Conservation (phyloP, 768 basidiomycete species). For the Kwoniella sp. region DNA sequence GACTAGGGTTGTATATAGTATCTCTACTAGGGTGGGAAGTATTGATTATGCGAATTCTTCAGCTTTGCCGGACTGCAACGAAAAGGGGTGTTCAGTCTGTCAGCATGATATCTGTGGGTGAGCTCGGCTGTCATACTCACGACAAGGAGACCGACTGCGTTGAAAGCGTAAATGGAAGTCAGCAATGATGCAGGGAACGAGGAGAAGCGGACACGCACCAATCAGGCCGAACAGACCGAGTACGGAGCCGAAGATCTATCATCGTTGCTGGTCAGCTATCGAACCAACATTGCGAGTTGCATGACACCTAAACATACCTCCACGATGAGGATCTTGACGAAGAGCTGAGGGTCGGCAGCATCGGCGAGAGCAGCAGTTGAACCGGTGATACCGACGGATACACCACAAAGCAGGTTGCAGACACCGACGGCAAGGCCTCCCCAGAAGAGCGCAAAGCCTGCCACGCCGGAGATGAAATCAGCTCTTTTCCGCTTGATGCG, state of each 20-base stretch:
- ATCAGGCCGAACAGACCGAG: conserved; percentile 91
- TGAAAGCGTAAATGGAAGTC: conserved; percentile 15
- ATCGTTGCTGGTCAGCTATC: background rate
- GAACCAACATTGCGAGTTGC: too few species aligned
- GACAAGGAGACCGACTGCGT: conserved; percentile 77
- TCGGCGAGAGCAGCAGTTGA: conserved; percentile 93
- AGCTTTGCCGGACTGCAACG: conserved; percentile 55
- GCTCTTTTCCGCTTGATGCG: too few species aligned
- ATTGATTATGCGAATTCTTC: conserved; percentile 52
- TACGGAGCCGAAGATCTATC: conserved; percentile 62
- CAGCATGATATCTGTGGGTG: background rate
- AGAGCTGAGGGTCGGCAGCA: conserved; percentile 89
- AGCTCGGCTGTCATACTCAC: conserved; percentile 58
- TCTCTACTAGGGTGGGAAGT: background rate
- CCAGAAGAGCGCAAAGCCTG: conserved; percentile 94
- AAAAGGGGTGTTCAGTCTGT: conserved; percentile 2
- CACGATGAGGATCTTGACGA: conserved; percentile 95
- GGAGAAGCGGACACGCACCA: conserved; percentile 62
- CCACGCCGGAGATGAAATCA: too few species aligned
- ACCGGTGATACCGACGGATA: conserved; percentile 92
- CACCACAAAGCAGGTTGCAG: conserved; percentile 92
- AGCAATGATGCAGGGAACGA: conserved; percentile 9
- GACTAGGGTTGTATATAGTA: background rate
- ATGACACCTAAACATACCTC: conserved; percentile 73
- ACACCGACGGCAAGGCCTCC: conserved; percentile 90